Base-by-base conservation (phyloP, 2,329 filamentous ascomycete genomes). In the Scedosporium boydii region DNA sequence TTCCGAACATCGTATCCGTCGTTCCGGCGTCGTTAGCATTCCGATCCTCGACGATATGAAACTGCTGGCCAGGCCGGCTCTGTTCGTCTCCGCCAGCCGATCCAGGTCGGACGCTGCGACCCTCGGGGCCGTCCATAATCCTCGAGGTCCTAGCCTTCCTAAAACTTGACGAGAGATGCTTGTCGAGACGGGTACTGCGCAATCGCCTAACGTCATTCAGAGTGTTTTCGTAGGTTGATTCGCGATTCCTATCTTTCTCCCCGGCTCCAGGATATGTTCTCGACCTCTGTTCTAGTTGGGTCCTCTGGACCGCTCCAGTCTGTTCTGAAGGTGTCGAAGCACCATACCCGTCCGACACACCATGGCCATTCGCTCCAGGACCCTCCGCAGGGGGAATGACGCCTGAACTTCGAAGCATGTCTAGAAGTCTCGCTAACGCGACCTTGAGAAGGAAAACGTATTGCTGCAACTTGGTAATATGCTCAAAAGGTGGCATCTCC, bases 381-480 rank as follows among this genome's bases (percentile, higher is more conserved):
- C 93, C 90, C 71, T 92, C 89, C 64, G 86, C 85, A 65, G 87
- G 86, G 62, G 92, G 88, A 57, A 98, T 77, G 27, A 91, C 89
- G 63, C 93, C 93, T 67, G 87, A 95, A 67, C 82, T 90, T 66
- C 91, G 87, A 41, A 99, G 82, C 34, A 96, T 96, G 55, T 93
- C 90, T 65, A 99, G 80, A 26, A 99, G 81, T 63, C 95, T 83
- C 26, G 95, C 95, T 67, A 99, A 83, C 18, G 95, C 95, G 23
- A 99, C 95, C 69, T 91, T 87, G 48, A 99, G 81, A 21, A 99
- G 79, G 74, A 97, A 97, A 5, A 97, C 87, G 71, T 96, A 99
- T 77, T 99, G 93, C 71, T 95, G 89, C 62, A 99, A 79, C 73
- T 96, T 92, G 18, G 90, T 90, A 44, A 97, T 85, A 65, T 86